Percentiles rank a stretch among this genome's conserved stretches.
These are phyloP conservation scores for Cavenderia fasciculata DNA, from an alignment of 78 protist genomes.

Conservation along the genomic window DNA sequence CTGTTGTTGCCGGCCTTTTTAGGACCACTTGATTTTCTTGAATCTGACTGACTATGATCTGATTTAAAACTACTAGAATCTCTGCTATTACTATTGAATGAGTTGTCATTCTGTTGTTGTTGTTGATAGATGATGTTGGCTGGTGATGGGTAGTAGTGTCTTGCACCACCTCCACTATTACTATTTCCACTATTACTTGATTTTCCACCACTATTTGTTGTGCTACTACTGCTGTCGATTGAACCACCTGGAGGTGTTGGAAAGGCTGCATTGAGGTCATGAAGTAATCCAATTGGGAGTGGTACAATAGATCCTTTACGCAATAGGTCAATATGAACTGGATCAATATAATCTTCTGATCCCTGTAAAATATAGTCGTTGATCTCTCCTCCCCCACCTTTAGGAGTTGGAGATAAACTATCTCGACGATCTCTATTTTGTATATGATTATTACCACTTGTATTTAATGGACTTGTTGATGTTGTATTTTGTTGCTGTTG, in stretches of 20 bases:
- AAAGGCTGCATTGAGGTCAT: no score
- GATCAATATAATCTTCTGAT: not conserved
- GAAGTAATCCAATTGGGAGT: no score
- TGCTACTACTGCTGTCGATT: not conserved
- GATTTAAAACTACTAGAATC: no score
- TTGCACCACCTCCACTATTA: not conserved
- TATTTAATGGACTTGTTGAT: no score
- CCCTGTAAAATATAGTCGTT: constrained; percentile 2
- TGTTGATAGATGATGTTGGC: not conserved
- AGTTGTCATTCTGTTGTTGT: not conserved
- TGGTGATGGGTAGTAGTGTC: not conserved
- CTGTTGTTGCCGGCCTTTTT: not conserved
- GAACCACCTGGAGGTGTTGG: not conserved
- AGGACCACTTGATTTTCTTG: no score
- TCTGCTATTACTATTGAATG: no score
- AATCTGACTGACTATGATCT: no score
- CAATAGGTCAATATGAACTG: not conserved
- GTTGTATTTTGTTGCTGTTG: not conserved
- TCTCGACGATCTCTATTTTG: no score
- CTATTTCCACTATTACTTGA: not conserved
- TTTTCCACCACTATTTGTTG: not conserved
- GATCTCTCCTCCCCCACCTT: no score
- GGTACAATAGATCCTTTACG: no score
- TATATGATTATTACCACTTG: no score
- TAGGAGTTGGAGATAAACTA: no score